Evolutionary conservation across 1,284 basidiomycete genomes (phyloP).

Genomic region (Ustilago nuda): DNA sequence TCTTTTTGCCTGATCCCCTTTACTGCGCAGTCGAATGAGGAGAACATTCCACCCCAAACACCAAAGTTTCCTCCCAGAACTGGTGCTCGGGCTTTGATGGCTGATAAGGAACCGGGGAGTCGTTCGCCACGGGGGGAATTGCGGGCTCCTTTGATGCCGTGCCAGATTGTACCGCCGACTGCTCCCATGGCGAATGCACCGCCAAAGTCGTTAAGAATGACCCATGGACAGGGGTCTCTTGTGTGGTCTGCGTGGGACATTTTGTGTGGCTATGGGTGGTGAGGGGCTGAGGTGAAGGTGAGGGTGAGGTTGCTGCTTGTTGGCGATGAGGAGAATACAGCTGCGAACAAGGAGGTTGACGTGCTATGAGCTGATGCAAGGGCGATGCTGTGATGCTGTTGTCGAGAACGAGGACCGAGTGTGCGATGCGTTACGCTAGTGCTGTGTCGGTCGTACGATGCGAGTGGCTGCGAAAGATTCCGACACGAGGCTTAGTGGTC

Average conservation of each 20-base stretch:
- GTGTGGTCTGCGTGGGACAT: constrained; percentile 61
- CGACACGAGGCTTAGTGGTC: too few relatives aligned
- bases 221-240: constrained; percentile 81
- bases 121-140: constrained; percentile 97
- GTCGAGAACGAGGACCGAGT: too few relatives aligned
- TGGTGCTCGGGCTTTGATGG: constrained; percentile 97
- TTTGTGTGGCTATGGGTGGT: constrained; percentile 1
- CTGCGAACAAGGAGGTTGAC: too few relatives aligned
- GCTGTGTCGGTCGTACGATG: not conserved
- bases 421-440: not conserved
- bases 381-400: too few relatives aligned
- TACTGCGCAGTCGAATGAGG: constrained; percentile 96
- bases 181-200: constrained; percentile 92
- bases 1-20: constrained; percentile 97
- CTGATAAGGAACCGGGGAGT: constrained; percentile 89
- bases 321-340: not conserved
- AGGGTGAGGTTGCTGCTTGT: not conserved
- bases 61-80: constrained; percentile 98
- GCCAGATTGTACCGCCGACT: constrained; percentile 96
- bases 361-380: too few relatives aligned
- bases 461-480: not conserved
- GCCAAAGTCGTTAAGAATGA: constrained; percentile 97
- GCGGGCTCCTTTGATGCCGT: constrained; percentile 96
- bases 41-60: constrained; percentile 84
- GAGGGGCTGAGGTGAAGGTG: not conserved